Evolutionary conservation across 108 stramenopile genomes (phyloP).

Genomic region (Ochromonas danica): DNA sequence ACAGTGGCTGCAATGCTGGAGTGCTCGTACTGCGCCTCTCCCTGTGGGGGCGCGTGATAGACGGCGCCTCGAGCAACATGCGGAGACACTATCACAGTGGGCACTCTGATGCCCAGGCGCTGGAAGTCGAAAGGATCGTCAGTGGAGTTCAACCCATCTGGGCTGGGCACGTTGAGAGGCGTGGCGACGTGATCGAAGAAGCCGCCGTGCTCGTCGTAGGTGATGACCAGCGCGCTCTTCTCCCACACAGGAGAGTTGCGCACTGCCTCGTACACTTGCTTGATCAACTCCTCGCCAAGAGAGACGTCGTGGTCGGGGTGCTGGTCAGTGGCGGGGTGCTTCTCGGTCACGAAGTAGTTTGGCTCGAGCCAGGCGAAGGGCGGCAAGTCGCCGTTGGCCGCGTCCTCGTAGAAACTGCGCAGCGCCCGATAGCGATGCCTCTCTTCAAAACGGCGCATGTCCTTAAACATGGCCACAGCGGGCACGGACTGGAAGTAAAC

Average conservation of each 20-base stretch:
- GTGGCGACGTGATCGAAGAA: conserved; percentile 44
- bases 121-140: conserved; percentile 32
- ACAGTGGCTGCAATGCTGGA: neutral
- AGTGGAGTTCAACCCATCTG: conserved; percentile 10
- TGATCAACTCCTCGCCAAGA: conserved; percentile 25
- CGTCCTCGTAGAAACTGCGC: neutral
- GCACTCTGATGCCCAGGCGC: conserved; percentile 34
- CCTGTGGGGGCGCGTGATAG: neutral
- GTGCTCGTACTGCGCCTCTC: conserved; percentile 9
- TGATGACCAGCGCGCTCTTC: conserved; percentile 36
- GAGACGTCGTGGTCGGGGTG: conserved; percentile 26
- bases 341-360: conserved; percentile 2
- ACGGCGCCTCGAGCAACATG: neutral
- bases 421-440: neutral
- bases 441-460: conserved; percentile 21
- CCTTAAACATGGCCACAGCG: neutral
- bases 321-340: neutral
- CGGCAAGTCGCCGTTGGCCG: conserved; percentile 6
- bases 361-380: conserved; percentile 3
- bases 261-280: conserved; percentile 39
- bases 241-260: conserved; percentile 28
- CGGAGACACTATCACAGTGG: conserved; percentile 23
- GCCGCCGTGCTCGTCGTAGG: conserved; percentile 44
- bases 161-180: conserved; percentile 7
- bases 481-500: conserved; percentile 3